Base-by-base conservation (phyloP, 2,329 filamentous ascomycete genomes). In the Hansfordia pulvinata region DNA sequence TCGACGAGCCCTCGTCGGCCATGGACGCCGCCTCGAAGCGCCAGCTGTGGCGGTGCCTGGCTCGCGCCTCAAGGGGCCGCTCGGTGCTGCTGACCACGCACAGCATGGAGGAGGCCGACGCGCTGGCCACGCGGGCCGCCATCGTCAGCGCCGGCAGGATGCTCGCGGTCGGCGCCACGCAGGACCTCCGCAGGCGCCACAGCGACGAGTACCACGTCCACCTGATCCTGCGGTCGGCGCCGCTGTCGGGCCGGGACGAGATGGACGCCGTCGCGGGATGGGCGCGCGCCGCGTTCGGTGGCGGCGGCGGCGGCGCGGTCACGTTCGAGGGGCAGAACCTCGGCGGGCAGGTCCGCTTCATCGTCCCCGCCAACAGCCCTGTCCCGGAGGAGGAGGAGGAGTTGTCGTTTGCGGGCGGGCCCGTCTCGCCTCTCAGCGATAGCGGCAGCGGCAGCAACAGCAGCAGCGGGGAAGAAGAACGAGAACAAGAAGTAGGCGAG, bases 71-170 rank as follows among this genome's bases (percentile, higher is more conserved):
- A 0, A 66, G 71, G 0, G 76, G 77, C 0, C 64, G 80, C 17
- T 71, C 70, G 2, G 58, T 85, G 1, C 56, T 86, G 0, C 61
- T 86, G 19, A 85, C 79, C 0, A 86, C 80, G 0, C 80, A 86
- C 45, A 75, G 66, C 8, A 85, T 86, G 78, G 79, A 86, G 44
- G 81, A 86, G 47, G 80, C 80, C 2, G 77, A 84, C 37, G 77
- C 77, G 2, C 58, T 86, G 3, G 78, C 80, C 0, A 71, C 67
- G 13, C 58, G 75, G 6, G 76, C 74, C 0, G 77, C 74, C 7
- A 82, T 84, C 30, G 22, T 44, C 8, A n/a, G n/a, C n/a, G 37
- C 41, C 2, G 23, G 28, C 15, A 25, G 35, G 8, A 31, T 45
- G 17, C 35, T 44, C 10, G 41, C 42, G 11, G 35, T 45, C 14